phyloP scores from a whole-genome alignment of 352 stramenopile species.

The Globisporangium nunn region DNA sequence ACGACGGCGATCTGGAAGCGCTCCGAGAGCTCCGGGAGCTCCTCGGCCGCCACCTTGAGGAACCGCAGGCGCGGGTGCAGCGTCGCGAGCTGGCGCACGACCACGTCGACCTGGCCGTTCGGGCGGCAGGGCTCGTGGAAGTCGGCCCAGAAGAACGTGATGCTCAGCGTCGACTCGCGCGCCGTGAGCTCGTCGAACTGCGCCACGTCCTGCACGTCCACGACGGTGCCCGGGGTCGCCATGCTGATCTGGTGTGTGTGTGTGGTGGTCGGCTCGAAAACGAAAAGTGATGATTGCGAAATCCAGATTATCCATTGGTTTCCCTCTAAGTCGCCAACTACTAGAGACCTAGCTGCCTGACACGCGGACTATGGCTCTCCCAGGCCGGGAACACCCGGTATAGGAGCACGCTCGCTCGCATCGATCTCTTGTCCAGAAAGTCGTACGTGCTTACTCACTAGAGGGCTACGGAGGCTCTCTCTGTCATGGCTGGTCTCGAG shows the following conservation, averaged over 20 bases:
- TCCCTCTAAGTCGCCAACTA: too few relatives aligned
- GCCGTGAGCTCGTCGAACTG: slow-evolving; percentile 76
- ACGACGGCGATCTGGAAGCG: slow-evolving; percentile 89
- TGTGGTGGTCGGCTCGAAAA: background rate
- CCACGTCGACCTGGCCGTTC: slow-evolving; percentile 83
- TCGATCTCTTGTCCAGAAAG: too few relatives aligned
- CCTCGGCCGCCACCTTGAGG: slow-evolving; percentile 82
- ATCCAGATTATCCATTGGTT: background rate
- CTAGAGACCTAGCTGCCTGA: too few relatives aligned
- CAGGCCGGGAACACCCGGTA: too few relatives aligned
- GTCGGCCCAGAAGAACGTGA: slow-evolving; percentile 83
- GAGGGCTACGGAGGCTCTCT: too few relatives aligned
- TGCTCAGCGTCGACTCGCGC: slow-evolving; percentile 66
- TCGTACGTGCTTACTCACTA: too few relatives aligned
- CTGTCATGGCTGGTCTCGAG: too few relatives aligned
- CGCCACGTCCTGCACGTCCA: slow-evolving; percentile 55
- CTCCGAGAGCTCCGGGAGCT: slow-evolving; percentile 77
- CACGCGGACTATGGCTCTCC: too few relatives aligned
- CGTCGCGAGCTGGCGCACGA: slow-evolving; percentile 74
- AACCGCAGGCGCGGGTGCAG: slow-evolving; percentile 81
- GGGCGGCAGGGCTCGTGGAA: slow-evolving; percentile 75
- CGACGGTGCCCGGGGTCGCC: slow-evolving; percentile 47
- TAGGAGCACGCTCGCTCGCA: too few relatives aligned
- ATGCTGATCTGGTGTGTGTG: background rate
- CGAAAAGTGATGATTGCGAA: background rate